These are phyloP conservation scores for Globisporangium cystogenes DNA, from an alignment of 352 stramenopile genomes.

Conservation along the genomic window DNA sequence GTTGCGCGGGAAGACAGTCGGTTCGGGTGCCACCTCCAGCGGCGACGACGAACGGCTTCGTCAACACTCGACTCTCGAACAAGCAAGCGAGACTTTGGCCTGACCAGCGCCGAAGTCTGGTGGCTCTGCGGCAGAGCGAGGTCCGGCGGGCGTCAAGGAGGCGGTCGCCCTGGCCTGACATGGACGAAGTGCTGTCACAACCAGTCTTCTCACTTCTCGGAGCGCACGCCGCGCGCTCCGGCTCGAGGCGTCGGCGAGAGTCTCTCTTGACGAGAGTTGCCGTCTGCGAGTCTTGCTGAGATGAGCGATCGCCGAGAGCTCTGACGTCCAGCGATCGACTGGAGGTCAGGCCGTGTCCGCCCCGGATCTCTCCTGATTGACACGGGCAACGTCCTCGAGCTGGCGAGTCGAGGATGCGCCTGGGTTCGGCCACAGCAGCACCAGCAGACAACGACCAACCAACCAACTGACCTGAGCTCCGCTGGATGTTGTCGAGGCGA, in stretches of 20 bases:
- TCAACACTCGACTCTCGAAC: background rate
- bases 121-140: background rate
- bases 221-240: background rate
- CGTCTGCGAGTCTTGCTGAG: background rate
- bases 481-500: background rate
- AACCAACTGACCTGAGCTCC: background rate
- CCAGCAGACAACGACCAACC: background rate
- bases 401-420: background rate
- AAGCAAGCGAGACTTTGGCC: background rate
- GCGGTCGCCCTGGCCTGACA: background rate
- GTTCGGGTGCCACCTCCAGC: background rate
- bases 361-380: conserved; percentile 3
- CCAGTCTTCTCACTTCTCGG: background rate
- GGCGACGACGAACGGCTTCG: too few species aligned
- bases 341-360: background rate
- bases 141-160: background rate
- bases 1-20: background rate
- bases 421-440: background rate
- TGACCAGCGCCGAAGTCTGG: background rate
- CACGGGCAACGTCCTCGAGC: background rate
- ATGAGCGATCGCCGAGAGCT: background rate
- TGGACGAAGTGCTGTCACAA: background rate
- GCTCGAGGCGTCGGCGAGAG: background rate
- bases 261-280: background rate
- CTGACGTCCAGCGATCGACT: too few species aligned